Evolutionary conservation across 2,329 filamentous ascomycete genomes (phyloP).

Genomic region (Alternaria sp.): DNA sequence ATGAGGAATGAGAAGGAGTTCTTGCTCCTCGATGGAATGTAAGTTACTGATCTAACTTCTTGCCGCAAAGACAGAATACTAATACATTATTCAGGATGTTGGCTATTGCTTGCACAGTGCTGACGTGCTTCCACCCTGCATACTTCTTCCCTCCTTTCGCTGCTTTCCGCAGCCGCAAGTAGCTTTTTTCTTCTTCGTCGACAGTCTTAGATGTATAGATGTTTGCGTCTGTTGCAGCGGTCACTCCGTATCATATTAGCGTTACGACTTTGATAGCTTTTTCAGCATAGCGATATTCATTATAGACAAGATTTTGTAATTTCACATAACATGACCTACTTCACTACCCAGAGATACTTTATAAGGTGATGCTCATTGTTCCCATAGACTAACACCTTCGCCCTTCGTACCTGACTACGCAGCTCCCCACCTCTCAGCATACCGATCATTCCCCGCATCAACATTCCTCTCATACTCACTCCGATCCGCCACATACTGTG

Average conservation of each 20-base stretch:
- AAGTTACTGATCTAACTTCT: conserved; percentile 5
- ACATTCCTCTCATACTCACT: conserved; percentile 66
- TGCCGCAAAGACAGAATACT: neutral
- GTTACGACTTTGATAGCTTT: neutral
- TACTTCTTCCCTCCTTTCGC: conserved; percentile 39
- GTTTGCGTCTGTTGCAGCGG: neutral
- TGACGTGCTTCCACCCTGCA: conserved; percentile 34
- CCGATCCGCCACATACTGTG: conserved; percentile 55
- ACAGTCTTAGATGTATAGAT: neutral
- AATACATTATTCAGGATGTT: conserved; percentile 30
- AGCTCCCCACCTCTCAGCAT: conserved; percentile 53
- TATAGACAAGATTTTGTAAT: neutral
- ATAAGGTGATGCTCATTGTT: neutral
- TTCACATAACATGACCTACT: neutral
- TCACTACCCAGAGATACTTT: neutral
- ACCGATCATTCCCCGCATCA: conserved; percentile 62
- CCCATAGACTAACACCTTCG: neutral
- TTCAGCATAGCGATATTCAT: conserved; percentile 7
- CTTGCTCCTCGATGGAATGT: conserved; percentile 56
- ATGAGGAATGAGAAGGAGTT: conserved; percentile 56
- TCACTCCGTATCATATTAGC: neutral
- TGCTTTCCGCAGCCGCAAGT: conserved; percentile 28
- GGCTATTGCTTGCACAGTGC: conserved; percentile 31
- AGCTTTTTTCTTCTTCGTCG: neutral
- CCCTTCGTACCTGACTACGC: neutral